Conservation (phyloP, 1,284 basidiomycete genomes). For the Ustilago vetiveriae region DNA sequence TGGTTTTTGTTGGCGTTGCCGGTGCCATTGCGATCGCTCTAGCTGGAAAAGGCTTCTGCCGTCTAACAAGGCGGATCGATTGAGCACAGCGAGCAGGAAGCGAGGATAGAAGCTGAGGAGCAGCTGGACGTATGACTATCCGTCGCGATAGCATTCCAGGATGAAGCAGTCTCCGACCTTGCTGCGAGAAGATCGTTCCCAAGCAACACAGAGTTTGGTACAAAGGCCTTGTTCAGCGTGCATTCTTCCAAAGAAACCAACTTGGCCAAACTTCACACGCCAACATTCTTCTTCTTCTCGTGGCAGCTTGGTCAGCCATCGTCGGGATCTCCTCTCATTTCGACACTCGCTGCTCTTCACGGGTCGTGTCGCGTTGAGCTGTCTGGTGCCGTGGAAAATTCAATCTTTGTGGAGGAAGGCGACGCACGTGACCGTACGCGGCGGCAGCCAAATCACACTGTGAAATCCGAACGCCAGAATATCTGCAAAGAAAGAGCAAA, state of each 20-base stretch:
- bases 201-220: neutral
- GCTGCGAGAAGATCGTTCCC: too few species aligned
- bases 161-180: too few species aligned
- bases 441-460: constrained; percentile 12
- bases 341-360: too few species aligned
- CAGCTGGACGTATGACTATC: neutral
- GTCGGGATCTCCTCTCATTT: too few species aligned
- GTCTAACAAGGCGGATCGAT: neutral
- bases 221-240: neutral
- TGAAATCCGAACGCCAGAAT: constrained; percentile 3
- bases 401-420: constrained; percentile 16
- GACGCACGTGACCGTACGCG: constrained; percentile 37
- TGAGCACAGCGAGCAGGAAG: neutral
- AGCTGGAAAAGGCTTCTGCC: neutral
- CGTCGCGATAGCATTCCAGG: too few species aligned
- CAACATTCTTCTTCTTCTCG: neutral
- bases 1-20: constrained; percentile 1
- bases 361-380: constrained; percentile 35
- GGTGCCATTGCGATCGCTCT: constrained; percentile 11
- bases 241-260: too few species aligned
- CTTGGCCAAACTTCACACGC: too few species aligned
- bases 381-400: constrained; percentile 7
- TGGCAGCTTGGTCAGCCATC: neutral
- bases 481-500: too few species aligned
- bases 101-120: neutral